Conservation (phyloP, 129 eudicot genomes). For the Glebionis coronaria region DNA sequence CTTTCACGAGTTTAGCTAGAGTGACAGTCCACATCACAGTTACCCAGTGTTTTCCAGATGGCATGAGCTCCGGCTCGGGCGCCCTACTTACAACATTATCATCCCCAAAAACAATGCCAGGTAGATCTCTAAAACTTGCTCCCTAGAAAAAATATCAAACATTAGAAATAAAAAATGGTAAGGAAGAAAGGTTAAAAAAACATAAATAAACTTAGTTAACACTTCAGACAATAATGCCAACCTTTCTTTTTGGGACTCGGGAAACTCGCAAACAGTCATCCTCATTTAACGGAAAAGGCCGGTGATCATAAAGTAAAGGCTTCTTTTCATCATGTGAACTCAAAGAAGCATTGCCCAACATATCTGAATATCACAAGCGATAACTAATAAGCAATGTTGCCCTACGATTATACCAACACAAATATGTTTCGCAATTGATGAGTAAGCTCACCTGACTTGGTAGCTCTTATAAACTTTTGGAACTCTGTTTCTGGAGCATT, state of each 20-base stretch:
- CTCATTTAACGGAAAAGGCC: slow-evolving; percentile 36
- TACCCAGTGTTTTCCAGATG: slow-evolving; percentile 67
- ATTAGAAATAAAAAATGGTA: not conserved
- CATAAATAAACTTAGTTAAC: not conserved
- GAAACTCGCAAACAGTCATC: slow-evolving; percentile 62
- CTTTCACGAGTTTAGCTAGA: not conserved
- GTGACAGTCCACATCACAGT: slow-evolving; percentile 10
- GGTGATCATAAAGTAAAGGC: slow-evolving; percentile 49
- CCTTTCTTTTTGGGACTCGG: slow-evolving; percentile 53
- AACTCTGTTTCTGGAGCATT: slow-evolving; percentile 53
- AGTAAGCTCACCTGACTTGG: slow-evolving; percentile 45
- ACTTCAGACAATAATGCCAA: slow-evolving; percentile 12
- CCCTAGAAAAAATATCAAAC: slow-evolving; percentile 39
- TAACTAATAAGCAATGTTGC: not conserved
- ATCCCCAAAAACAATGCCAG: slow-evolving; percentile 49
- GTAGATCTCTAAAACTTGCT: slow-evolving; percentile 70
- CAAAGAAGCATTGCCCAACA: slow-evolving; percentile 39
- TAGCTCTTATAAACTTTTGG: slow-evolving; percentile 60
- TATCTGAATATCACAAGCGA: slow-evolving; percentile 32
- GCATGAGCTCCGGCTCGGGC: slow-evolving; percentile 42
- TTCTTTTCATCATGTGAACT: slow-evolving; percentile 18
- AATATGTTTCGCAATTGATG: not conserved
- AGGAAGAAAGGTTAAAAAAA: not conserved
- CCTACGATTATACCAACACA: not conserved
- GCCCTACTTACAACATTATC: slow-evolving; percentile 47